These are phyloP conservation scores for Poa annua DNA, from an alignment of 176 grass and related monocot genomes.

Conservation along the genomic window DNA sequence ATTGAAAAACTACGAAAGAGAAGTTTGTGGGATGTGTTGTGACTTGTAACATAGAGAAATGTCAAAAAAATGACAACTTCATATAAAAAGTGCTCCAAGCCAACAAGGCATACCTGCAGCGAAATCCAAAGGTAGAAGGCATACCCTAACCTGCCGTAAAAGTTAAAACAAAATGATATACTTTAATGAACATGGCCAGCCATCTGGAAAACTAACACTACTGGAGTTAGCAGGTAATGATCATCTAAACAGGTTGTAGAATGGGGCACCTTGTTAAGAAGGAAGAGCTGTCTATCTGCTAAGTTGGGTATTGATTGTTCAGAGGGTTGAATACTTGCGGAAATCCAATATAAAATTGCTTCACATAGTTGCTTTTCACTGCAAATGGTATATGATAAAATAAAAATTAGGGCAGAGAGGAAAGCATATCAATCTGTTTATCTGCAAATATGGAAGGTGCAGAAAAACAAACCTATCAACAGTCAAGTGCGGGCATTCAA, in stretches of 20 bases:
- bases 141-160: conserved; percentile 56
- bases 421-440: conserved; percentile 10
- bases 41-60: conserved; percentile 16
- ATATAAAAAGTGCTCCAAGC: conserved; percentile 3
- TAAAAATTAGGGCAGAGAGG: not conserved
- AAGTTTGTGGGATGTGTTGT: not conserved
- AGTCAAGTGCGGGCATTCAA: conserved; percentile 54
- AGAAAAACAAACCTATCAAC: conserved; percentile 58
- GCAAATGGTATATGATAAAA: conserved; percentile 30
- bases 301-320: conserved; percentile 18
- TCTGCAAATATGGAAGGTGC: conserved; percentile 8
- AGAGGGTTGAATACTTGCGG: conserved; percentile 30
- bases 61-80: not conserved
- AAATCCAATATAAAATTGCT: conserved; percentile 61
- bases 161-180: conserved; percentile 3
- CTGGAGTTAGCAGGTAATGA: not conserved
- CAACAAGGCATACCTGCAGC: conserved; percentile 46
- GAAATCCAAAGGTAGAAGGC: conserved; percentile 68
- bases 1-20: not conserved
- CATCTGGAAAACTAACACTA: not conserved
- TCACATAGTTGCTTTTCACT: conserved; percentile 78
- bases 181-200: not conserved
- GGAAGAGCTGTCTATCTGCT: conserved; percentile 36
- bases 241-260: conserved; percentile 17
- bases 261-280: conserved; percentile 61